Base-by-base conservation (phyloP, 805 yeast species). In the Wickerhamomyces kurtzmanii region DNA sequence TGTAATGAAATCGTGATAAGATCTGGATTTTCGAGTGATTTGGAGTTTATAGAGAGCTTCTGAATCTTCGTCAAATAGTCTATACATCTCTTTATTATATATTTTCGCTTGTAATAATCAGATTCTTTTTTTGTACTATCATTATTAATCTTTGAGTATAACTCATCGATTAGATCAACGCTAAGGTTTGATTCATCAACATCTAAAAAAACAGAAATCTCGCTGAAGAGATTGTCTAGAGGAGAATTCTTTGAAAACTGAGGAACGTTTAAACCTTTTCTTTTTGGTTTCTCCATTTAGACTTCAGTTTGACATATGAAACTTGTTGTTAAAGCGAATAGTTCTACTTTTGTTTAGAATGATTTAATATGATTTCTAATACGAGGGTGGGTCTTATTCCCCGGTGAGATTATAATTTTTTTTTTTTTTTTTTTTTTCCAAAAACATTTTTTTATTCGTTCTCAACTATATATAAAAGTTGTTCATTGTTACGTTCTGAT, bases 1-100 rank as follows among this genome's bases (percentile, higher is more conserved):
- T 84, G 86, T 8, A 89, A 59, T 0, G 96, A 83, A 11, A 89
- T 76, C 7, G 79, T 59, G 8, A 81, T 37, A 24, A 60, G 32
- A 15, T 45, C 34, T 3, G 33, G 19, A 18, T 37, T 43, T 6
- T 42, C 48, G 3, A 39, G 13, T 8, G 12, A 6, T 5, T 34
- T 12, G 18, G 13, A 21, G 8, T 22, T 22, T 3, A 30, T 23
- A 3, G 48, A 38, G 3, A 36, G 23, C 6, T 12, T 16, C 23
- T 47, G 52, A 8, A 47, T 38, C 12, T 24, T 17, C 14, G 30
- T 31, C 0, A 45, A 14, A 24, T 15, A 29, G 1, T 22, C 12
- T 13, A 47, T 42, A 4, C 33, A 28, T 8, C 10, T 7, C 4
- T 29, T 24, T 7, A 33, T 9, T 0, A 43, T 20, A 1, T n/a